phyloP scores from a whole-genome alignment of 192 early-diverging fungal species.

The Polychytrium aggregatum region DNA sequence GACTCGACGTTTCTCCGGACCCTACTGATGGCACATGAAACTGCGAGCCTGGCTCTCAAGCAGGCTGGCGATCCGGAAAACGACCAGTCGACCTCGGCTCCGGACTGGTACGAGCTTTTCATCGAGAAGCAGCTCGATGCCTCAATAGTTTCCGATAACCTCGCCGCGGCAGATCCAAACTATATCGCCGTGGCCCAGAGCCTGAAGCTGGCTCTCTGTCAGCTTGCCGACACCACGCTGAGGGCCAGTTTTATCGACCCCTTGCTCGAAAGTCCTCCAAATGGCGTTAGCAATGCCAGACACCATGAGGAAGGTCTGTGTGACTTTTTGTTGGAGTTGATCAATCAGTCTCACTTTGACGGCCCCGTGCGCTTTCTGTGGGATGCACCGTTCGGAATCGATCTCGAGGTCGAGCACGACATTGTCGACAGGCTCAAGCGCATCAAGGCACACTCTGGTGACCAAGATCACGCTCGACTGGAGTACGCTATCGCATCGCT shows the following conservation, averaged over 20 bases:
- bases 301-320: constrained; percentile 23
- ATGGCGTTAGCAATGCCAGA: not conserved
- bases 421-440: constrained; percentile 41
- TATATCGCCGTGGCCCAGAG: constrained; percentile 9
- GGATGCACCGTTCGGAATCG: constrained; percentile 73
- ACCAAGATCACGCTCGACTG: constrained; percentile 41
- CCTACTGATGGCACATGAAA: not conserved
- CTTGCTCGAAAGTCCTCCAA: constrained; percentile 12
- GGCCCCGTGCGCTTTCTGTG: constrained; percentile 42
- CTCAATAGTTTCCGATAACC: no score
- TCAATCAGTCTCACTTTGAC: constrained; percentile 55
- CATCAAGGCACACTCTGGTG: constrained; percentile 26
- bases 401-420: constrained; percentile 67
- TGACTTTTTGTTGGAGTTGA: constrained; percentile 38
- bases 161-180: constrained; percentile 2
- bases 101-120: constrained; percentile 12
- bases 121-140: not conserved
- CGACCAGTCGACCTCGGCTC: constrained; percentile 10
- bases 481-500: constrained; percentile 51
- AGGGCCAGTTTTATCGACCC: constrained; percentile 32
- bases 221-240: constrained; percentile 39
- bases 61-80: not conserved
- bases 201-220: constrained; percentile 37
- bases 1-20: not conserved
- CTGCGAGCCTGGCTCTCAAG: not conserved